Conservation (phyloP, 441 rosid species). For the Erysimum pusillum region DNA sequence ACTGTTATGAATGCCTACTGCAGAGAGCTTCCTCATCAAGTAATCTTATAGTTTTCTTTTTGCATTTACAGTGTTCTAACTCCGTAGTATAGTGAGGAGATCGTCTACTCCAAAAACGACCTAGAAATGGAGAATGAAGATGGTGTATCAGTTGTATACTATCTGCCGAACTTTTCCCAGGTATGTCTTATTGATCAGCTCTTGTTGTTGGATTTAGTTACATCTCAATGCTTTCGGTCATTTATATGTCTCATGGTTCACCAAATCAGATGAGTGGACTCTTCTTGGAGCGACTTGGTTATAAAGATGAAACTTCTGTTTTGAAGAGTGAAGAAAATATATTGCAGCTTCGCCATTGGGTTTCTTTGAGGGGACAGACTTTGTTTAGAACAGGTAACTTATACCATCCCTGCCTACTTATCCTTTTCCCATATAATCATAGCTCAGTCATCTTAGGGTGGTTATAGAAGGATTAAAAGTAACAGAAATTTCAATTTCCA, state of each 20-base stretch:
- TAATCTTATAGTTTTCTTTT: constrained; percentile 29
- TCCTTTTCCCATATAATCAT: too few species aligned
- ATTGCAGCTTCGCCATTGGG: constrained; percentile 99
- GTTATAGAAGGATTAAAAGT: too few species aligned
- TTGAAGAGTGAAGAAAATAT: constrained; percentile 91
- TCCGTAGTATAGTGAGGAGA: constrained; percentile 98
- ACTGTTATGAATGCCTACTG: constrained; percentile 21
- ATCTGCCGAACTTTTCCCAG: constrained; percentile 96
- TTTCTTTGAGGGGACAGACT: constrained; percentile 97
- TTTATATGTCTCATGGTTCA: constrained; percentile 23
- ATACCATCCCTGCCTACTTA: constrained; percentile 36
- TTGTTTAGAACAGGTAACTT: constrained; percentile 88
- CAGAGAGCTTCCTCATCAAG: constrained; percentile 27
- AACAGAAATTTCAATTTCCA: too few species aligned
- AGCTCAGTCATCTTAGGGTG: too few species aligned
- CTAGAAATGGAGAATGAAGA: constrained; percentile 98
- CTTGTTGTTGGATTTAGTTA: constrained; percentile 18
- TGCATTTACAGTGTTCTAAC: constrained; percentile 85
- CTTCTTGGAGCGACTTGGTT: constrained; percentile 88
- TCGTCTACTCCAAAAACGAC: constrained; percentile 89
- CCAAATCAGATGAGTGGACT: constrained; percentile 89
- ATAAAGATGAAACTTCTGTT: constrained; percentile 74
- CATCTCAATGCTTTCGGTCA: constrained; percentile 29
- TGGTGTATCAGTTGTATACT: constrained; percentile 92
- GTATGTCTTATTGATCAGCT: constrained; percentile 50